phyloP scores from a whole-genome alignment of 2,329 filamentous ascomycete species.

The Bipolaris oryzae region DNA sequence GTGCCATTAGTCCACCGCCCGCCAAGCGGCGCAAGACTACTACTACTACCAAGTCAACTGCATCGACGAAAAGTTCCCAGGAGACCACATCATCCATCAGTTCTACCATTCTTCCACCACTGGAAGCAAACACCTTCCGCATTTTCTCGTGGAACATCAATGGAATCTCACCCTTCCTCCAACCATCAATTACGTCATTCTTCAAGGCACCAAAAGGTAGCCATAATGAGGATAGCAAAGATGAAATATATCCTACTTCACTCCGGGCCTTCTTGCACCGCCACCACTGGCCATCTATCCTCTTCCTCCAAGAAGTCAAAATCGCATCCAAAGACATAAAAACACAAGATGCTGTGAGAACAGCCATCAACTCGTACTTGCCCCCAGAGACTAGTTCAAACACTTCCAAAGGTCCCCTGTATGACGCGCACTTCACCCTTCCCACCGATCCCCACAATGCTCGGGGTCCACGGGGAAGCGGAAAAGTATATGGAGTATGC shows the following conservation, averaged over 20 bases:
- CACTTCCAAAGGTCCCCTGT: slow-evolving; percentile 41
- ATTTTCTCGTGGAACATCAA: slow-evolving; percentile 59
- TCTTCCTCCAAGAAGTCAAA: slow-evolving; percentile 59
- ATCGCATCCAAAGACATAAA: slow-evolving; percentile 50
- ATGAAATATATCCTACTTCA: slow-evolving; percentile 27
- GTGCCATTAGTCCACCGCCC: slow-evolving; percentile 36
- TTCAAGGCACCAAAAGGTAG: slow-evolving; percentile 29
- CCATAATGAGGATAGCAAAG: background rate
- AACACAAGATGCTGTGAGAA: slow-evolving; percentile 49
- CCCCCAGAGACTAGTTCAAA: background rate
- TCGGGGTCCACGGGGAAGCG: slow-evolving; percentile 51
- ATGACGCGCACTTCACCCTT: slow-evolving; percentile 55
- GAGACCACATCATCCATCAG: background rate
- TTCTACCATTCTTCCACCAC: slow-evolving; percentile 7
- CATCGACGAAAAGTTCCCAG: background rate
- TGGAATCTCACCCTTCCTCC: slow-evolving; percentile 52
- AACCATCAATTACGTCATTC: slow-evolving; percentile 51
- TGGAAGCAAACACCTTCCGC: slow-evolving; percentile 28
- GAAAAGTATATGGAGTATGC: slow-evolving; percentile 61
- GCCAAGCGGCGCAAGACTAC: slow-evolving; percentile 28
- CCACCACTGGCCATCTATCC: slow-evolving; percentile 53
- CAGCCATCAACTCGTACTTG: slow-evolving; percentile 41
- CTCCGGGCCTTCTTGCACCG: slow-evolving; percentile 53
- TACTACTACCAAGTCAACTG: background rate
- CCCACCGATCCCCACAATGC: slow-evolving; percentile 59